phyloP scores from a whole-genome alignment of 192 early-diverging fungal species.

The Tieghemiomyces parasiticus region DNA sequence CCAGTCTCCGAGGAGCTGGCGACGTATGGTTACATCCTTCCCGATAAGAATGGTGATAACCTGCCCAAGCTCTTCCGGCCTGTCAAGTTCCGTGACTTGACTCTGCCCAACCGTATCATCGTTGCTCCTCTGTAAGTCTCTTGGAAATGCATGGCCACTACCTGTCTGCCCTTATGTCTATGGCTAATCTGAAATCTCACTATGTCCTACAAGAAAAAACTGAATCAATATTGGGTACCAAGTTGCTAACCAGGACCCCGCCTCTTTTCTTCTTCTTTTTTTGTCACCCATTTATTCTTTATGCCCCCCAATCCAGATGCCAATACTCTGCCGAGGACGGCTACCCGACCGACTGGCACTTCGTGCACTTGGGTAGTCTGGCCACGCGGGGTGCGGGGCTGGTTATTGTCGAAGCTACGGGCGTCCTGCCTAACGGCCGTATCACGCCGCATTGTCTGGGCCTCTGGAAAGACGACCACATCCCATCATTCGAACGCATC shows the following conservation, averaged over 20 bases:
- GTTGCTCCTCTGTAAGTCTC: slow-evolving; percentile 61
- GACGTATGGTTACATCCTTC: no score
- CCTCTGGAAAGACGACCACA: slow-evolving; percentile 71
- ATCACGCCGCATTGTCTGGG: slow-evolving; percentile 69
- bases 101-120: slow-evolving; percentile 57
- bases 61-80: slow-evolving; percentile 50
- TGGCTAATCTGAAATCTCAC: no score
- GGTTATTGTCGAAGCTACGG: slow-evolving; percentile 65
- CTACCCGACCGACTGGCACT: slow-evolving; percentile 44
- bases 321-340: slow-evolving; percentile 57
- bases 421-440: slow-evolving; percentile 57
- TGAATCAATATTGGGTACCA: no score
- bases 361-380: slow-evolving; percentile 44
- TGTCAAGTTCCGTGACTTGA: slow-evolving; percentile 42
- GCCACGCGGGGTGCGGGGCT: slow-evolving; percentile 68
- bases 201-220: no score
- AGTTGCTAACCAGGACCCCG: no score
- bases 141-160: no score
- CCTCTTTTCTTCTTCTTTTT: no score
- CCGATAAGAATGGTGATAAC: no score
- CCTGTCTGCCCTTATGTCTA: no score
- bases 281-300: no score
- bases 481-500: slow-evolving; percentile 31
- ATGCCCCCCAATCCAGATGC: slow-evolving; percentile 27
- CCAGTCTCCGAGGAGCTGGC: no score